Evolutionary conservation across 208 protist genomes (phyloP).

Genomic region (Entamoeba histolytica): DNA sequence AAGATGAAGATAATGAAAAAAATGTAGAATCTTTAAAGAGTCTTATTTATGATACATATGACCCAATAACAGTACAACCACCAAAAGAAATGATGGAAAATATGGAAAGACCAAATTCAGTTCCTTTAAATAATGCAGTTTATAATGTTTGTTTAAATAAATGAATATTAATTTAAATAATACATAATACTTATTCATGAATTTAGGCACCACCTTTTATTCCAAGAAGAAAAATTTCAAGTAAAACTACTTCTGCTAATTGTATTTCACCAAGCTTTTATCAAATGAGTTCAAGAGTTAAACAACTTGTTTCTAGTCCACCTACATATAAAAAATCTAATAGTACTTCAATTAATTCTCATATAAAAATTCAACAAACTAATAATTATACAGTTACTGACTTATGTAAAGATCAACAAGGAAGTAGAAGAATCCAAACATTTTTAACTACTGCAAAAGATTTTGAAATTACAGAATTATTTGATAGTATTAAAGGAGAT

Average conservation of each 20-base stretch:
- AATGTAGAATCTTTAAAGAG: neutral
- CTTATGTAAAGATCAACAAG: neutral
- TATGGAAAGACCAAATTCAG: neutral
- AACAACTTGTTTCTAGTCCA: neutral
- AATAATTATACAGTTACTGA: neutral
- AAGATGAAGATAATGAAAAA: neutral
- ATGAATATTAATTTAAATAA: no score
- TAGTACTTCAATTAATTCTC: neutral
- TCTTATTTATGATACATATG: neutral
- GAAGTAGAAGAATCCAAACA: neutral
- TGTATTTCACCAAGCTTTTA: neutral
- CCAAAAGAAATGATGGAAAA: neutral
- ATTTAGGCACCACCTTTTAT: neutral
- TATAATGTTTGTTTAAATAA: neutral
- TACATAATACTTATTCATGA: no score
- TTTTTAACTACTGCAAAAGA: neutral
- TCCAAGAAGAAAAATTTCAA: neutral
- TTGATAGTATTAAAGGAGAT: neutral
- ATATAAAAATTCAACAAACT: neutral
- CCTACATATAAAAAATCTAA: neutral
- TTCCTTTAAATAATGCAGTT: neutral
- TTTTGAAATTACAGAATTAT: neutral
- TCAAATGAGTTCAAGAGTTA: neutral
- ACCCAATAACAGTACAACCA: neutral
- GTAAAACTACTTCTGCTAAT: neutral